Base-by-base conservation (phyloP, 306 rosid species). In the Alnus rubra region DNA sequence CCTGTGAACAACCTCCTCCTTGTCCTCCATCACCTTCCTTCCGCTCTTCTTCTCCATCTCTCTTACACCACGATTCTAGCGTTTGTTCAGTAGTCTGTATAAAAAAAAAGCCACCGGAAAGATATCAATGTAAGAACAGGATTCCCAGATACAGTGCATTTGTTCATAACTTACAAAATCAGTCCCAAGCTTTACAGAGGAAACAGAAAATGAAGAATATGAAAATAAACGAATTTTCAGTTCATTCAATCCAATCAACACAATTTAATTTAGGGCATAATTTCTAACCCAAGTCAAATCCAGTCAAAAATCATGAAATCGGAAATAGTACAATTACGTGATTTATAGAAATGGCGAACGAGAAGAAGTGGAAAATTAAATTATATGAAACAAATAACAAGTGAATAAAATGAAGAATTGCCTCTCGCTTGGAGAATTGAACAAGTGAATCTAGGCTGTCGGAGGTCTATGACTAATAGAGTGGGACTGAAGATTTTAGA, bases 1-100 rank as follows among this genome's bases (percentile, higher is more conserved):
- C 82, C 84, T 87, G 77, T 88, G 89, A 80, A 85, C 75, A 18
- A 70, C 69, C 75, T 47, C 76, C 52, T 55, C 82, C 51, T 54
- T 78, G 6, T 74, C 82, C 19, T 55, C 74, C 73, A 39, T 15
- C 37, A 5, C n/a, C 82, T 45, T 69, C 54, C 28, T 74, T 76
- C 48, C 77, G 79, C 54, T 69, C 37, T 33, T 73, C 74, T 73
- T 74, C 74, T 45, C 72, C 80, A 78, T 82, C n/a, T 42, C 49
- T 39, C 72, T 42, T 68, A 42, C 52, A 9, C 72, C 50, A 9
- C 44, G 10, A 39, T 39, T 67, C 51, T n/a, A 8, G 13, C n/a
- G 15, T 64, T 15, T 64, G 14, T 16, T 64, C 19, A 37, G 12
- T 64, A 9, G 14, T 13, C 71, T 65, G 7, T 16, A 16, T 15